Base-by-base conservation (phyloP, 2,329 filamentous ascomycete genomes). In the Blumeria hordei region DNA sequence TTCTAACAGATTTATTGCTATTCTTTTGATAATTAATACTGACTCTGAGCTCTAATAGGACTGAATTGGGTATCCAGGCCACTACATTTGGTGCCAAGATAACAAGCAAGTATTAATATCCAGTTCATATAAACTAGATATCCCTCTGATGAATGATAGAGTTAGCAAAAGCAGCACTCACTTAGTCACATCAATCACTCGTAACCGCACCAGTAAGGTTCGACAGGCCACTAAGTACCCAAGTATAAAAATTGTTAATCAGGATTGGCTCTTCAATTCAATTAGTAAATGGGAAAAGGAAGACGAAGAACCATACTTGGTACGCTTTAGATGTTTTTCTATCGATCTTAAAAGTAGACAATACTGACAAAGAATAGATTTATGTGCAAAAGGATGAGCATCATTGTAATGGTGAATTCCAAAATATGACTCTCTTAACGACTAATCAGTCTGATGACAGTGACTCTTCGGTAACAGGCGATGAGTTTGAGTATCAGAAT, bases 161-260 rank as follows among this genome's bases (percentile, higher is more conserved):
- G 71, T 88, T 7, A 75, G 74, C 1, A 71, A 72, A 35, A 76
- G 75, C 55, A 75, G 85, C 12, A 88, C 84, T 0, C 85, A 88
- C 66, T 74, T 88, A 5, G 82, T 88, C 2, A 80, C 84, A 8
- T 81, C 78, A 54, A 78, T 77, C 16, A 73, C 77, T 14, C 74
- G 83, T 28, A 83, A 83, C 35, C 80, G 88, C 21, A 96, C 92
- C 0, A 83, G 86, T 54, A 98, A 98, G 69, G 87, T 96, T 45
- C 82, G 85, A 51, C 83, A 88, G 67, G 92, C 92, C 0, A 81
- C 85, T 12, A 79, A 81, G 59, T 83, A 87, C 55, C 73, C 83
- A 0, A 78, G 79, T 54, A 85, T 96, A 67, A 88, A 88, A 66
- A 94, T 98, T 57, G 92, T 98, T 51, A 88, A 83, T 61, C 84